These are phyloP conservation scores for Calvatia gigantea DNA, from an alignment of 768 basidiomycete species.

Conservation along the genomic window DNA sequence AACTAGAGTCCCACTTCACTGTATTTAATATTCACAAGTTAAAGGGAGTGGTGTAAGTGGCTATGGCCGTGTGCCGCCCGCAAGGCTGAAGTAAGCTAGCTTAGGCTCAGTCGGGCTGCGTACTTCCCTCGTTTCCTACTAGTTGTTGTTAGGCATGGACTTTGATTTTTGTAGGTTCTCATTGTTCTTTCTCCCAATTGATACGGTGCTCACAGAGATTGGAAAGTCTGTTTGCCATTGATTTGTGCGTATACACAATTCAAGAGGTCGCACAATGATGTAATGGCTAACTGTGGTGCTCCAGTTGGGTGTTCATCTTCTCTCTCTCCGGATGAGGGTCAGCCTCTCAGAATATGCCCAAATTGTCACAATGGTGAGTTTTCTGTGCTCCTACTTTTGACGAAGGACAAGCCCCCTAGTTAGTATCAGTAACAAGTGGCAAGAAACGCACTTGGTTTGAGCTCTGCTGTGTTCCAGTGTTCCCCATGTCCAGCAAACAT, in stretches of 20 bases:
- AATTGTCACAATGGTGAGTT: conserved; percentile 60
- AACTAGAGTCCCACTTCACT: too few species aligned
- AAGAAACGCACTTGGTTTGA: conserved; percentile 65
- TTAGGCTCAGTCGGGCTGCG: too few species aligned
- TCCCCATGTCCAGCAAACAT: conserved; percentile 55
- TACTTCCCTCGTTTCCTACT: not conserved
- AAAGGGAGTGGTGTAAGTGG: too few species aligned
- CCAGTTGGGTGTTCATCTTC: conserved; percentile 61
- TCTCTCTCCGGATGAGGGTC: conserved; percentile 49
- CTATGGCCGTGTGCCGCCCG: too few species aligned
- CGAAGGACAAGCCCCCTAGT: not conserved
- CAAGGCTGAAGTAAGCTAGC: too few species aligned
- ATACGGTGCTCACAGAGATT: not conserved
- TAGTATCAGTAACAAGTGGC: conserved; percentile 51
- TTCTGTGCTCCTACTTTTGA: not conserved
- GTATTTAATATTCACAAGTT: too few species aligned
- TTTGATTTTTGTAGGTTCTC: conserved; percentile 9
- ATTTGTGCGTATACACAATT: conserved; percentile 8
- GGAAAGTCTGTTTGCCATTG: conserved; percentile 13
- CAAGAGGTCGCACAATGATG: not conserved
- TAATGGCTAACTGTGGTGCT: not conserved
- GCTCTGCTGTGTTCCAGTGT: conserved; percentile 61
- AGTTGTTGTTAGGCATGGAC: not conserved
- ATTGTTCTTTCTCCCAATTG: not conserved
- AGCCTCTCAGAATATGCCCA: conserved; percentile 56